Evolutionary conservation across 2,329 filamentous ascomycete species (phyloP).

Genomic region (Thermothelomyces thermophilus): DNA sequence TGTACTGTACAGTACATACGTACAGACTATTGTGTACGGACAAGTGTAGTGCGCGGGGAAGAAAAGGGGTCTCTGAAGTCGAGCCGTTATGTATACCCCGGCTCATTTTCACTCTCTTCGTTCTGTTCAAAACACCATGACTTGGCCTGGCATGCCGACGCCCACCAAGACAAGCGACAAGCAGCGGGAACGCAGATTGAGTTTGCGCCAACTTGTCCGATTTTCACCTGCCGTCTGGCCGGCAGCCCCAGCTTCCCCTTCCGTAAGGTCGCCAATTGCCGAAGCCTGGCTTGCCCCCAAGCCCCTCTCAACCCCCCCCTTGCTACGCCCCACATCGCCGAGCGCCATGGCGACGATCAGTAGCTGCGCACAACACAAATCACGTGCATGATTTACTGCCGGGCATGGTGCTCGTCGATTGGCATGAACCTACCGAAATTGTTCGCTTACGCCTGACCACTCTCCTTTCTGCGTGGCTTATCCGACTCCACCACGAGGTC

Average conservation of each 20-base stretch:
- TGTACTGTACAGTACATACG: no score
- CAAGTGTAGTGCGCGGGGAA: background rate
- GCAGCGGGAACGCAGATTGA: conserved; percentile 11
- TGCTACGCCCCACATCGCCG: background rate
- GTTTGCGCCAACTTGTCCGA: conserved; percentile 6
- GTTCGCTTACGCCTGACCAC: background rate
- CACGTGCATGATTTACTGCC: no score
- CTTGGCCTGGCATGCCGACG: conserved; percentile 9
- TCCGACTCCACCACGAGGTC: no score
- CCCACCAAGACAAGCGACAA: conserved; percentile 12
- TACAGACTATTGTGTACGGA: no score
- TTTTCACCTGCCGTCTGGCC: conserved; percentile 6
- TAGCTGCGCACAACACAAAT: conserved; percentile 1
- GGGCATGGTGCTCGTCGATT: background rate
- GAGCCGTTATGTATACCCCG: conserved; percentile 1
- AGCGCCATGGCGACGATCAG: conserved; percentile 3
- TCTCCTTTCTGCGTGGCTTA: background rate
- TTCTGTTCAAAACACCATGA: conserved; percentile 9
- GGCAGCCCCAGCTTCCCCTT: conserved; percentile 14
- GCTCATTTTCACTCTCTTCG: background rate
- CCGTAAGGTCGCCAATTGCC: conserved; percentile 24
- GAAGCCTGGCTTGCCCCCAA: conserved; percentile 13
- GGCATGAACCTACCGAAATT: conserved; percentile 4
- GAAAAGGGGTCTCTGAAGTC: background rate
- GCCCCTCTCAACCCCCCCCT: no score